Evolutionary conservation across 148 eudicot species (phyloP), one percentile per base, ranked within the genome.

Genomic region (Hydrangea macrophylla): DNA sequence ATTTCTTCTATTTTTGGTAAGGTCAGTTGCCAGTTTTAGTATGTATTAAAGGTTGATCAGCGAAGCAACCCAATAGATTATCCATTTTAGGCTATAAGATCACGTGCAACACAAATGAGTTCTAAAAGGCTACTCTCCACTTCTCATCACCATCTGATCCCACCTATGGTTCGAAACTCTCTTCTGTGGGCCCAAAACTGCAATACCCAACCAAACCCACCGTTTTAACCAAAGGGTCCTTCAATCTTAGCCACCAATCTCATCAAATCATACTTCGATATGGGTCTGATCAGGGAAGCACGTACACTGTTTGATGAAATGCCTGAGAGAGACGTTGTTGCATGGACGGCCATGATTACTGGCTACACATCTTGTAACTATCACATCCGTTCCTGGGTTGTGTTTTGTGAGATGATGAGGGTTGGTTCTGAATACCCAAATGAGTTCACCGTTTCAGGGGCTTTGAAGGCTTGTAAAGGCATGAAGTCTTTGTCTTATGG

Each of bases 331-430:
- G 98, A 93, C 56, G 89, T 88, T 48, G 92, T 93, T 60, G 74
- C 86, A 1, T 93, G 98, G 98, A 86, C 98, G 1, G 79, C 92
- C 75, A 85, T 93, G 96, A 88, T 93, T 32, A 68, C 85, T 39
- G 98, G 95, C 15, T 90, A 88, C 61, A 67, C 90, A 2, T 82
- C 84, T 5, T 83, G 92, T 71, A 74, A 80, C 27, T 33, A 68
- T n/a, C 64, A 86, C 37, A 57, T 27, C 0, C 27, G 65, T 22
- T 90, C 96, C 8, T 93, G 90, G 95, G 33, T 40, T 26, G 54
- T 74, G 75, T 93, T 90, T 62, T 32, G 35, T 48, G 83, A 82
- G 53, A 93, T 93, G 98, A 62, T 83, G 80, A 88, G 77, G 27
- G 83, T 71, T 55, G 77, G 75, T 45, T 44, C 6, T 6, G 82